Evolutionary conservation across 495 filamentous ascomycete genomes (phyloP).

Genomic region (Talaromyces wortmannii): DNA sequence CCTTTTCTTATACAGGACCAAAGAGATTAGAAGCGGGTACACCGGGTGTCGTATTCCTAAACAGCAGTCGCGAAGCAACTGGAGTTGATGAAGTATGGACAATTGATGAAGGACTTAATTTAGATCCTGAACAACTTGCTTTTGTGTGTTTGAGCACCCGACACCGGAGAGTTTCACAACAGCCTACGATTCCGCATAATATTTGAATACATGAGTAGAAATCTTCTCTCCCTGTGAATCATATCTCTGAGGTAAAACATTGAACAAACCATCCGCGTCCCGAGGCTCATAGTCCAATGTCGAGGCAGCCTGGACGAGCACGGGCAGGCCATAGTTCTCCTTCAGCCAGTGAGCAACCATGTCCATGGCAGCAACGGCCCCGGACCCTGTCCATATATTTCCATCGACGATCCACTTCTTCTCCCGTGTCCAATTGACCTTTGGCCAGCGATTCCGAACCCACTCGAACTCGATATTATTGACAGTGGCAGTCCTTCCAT

Average conservation of each 20-base stretch:
- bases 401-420: slow-evolving; percentile 27
- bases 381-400: slow-evolving; percentile 27
- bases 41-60: too few relatives aligned
- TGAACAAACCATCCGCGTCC: slow-evolving; percentile 8
- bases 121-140: too few relatives aligned
- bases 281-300: slow-evolving; percentile 13
- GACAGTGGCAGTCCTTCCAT: slow-evolving; percentile 21
- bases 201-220: slow-evolving; percentile 15
- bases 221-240: slow-evolving; percentile 11
- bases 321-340: slow-evolving; percentile 14
- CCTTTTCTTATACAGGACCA: too few relatives aligned
- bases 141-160: too few relatives aligned
- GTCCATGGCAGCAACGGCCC: slow-evolving; percentile 29
- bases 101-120: too few relatives aligned
- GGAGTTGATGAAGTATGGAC: too few relatives aligned
- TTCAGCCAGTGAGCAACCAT: slow-evolving; percentile 28
- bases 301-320: slow-evolving; percentile 8
- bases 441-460: slow-evolving; percentile 12
- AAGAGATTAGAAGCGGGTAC: too few relatives aligned
- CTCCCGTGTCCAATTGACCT: slow-evolving; percentile 24
- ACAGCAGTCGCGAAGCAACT: too few relatives aligned
- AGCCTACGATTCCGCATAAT: neutral
- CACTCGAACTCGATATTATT: slow-evolving; percentile 17
- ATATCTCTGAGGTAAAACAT: slow-evolving; percentile 10
- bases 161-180: too few relatives aligned